These are phyloP conservation scores for Coemansia sp. DNA, from an alignment of 371 early-diverging fungal species.

Conservation along the genomic window DNA sequence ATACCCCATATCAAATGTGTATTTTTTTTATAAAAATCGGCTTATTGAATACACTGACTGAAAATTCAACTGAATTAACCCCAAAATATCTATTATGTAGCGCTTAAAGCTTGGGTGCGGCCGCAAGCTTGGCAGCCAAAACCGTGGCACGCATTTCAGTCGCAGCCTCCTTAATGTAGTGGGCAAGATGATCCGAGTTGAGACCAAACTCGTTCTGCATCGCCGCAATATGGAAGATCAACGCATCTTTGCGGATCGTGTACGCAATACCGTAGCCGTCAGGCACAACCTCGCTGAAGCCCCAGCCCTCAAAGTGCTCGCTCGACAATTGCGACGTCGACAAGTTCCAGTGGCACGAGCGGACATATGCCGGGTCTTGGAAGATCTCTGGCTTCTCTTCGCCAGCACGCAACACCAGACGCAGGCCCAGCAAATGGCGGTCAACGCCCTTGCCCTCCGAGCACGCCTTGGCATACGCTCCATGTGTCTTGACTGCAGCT, in stretches of 20 bases:
- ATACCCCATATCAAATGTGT: too few relatives aligned
- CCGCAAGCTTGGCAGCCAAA: slow-evolving; percentile 92
- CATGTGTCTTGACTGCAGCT: slow-evolving; percentile 76
- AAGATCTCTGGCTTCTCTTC: slow-evolving; percentile 83
- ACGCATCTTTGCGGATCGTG: slow-evolving; percentile 80
- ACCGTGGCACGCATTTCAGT: slow-evolving; percentile 82
- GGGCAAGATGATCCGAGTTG: slow-evolving; percentile 59
- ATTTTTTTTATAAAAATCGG: too few relatives aligned
- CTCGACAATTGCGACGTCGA: slow-evolving; percentile 90
- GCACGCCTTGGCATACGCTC: slow-evolving; percentile 78
- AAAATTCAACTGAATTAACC: too few relatives aligned
- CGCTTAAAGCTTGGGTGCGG: slow-evolving; percentile 55
- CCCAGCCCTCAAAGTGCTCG: slow-evolving; percentile 90
- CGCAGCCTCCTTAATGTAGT: slow-evolving; percentile 70
- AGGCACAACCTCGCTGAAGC: slow-evolving; percentile 96
- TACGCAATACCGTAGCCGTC: slow-evolving; percentile 95
- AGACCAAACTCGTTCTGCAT: slow-evolving; percentile 59
- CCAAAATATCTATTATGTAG: too few relatives aligned
- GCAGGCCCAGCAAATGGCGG: slow-evolving; percentile 85
- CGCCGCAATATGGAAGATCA: slow-evolving; percentile 85
- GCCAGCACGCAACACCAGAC: slow-evolving; percentile 61
- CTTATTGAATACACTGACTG: too few relatives aligned
- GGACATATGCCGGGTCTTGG: slow-evolving; percentile 74
- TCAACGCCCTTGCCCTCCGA: slow-evolving; percentile 87
- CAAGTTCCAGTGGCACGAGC: slow-evolving; percentile 86